A percentile compares a stretch with the other conserved stretches of the same genome.
These are phyloP conservation scores for Heliamphora exappendiculata DNA, from an alignment of 148 eudicot genomes.

Conservation along the genomic window DNA sequence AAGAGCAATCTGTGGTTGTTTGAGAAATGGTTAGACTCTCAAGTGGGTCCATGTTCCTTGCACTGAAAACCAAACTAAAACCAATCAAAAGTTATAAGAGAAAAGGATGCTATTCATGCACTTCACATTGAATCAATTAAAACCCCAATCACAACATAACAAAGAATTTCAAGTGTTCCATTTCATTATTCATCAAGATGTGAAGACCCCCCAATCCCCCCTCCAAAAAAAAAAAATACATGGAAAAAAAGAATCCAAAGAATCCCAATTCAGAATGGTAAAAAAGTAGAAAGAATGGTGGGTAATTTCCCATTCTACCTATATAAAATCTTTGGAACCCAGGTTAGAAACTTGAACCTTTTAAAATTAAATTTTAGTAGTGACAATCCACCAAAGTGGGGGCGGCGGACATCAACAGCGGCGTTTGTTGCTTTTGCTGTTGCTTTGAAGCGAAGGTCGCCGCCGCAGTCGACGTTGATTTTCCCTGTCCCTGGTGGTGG, in stretches of 20 bases:
- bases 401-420: slow-evolving; percentile 30
- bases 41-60: background rate
- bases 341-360: no score
- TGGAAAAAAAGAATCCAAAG: slow-evolving; percentile 5
- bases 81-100: no score
- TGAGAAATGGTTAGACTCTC: no score
- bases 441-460: no score
- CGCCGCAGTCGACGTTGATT: no score
- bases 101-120: background rate
- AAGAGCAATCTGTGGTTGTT: no score
- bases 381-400: slow-evolving; percentile 48
- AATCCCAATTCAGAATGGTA: slow-evolving; percentile 1
- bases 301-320: background rate
- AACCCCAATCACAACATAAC: background rate
- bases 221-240: no score
- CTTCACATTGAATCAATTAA: slow-evolving; percentile 6
- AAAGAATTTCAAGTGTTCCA: background rate
- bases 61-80: background rate
- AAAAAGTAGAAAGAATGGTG: slow-evolving; percentile 9
- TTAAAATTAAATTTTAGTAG: no score
- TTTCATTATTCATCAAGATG: background rate
- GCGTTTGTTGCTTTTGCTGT: slow-evolving; percentile 11
- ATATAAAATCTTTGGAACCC: no score
- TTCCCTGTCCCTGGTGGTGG: background rate
- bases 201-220: no score